Evolutionary conservation across 1,139 yeast species (phyloP).

Genomic region (Wickerhamiella infanticola): DNA sequence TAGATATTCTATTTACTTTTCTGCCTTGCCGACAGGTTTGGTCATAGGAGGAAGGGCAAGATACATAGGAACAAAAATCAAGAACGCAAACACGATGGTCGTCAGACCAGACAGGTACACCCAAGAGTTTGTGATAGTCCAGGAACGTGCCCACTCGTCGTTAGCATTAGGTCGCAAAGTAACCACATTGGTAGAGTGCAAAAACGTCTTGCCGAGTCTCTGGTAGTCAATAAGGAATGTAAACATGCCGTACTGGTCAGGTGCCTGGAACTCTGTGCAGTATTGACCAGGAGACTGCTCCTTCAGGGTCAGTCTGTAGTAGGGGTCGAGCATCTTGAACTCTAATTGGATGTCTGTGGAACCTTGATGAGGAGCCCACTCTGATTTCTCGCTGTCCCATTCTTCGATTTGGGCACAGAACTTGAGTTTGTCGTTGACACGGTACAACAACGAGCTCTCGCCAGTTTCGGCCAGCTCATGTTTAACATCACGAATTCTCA

Average conservation of each 20-base stretch:
- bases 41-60: constrained; percentile 25
- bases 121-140: constrained; percentile 91
- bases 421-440: constrained; percentile 42
- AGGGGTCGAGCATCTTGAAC: constrained; percentile 86
- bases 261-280: constrained; percentile 48
- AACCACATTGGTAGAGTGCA: constrained; percentile 52
- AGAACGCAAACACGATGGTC: constrained; percentile 61
- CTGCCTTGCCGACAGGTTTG: background rate
- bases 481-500: constrained; percentile 39
- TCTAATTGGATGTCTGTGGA: constrained; percentile 62
- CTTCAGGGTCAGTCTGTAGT: constrained; percentile 48
- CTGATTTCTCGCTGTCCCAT: constrained; percentile 34
- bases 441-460: constrained; percentile 31
- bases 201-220: constrained; percentile 60
- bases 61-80: constrained; percentile 54
- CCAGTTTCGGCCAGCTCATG: constrained; percentile 21
- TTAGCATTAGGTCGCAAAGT: constrained; percentile 90
- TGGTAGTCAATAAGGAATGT: constrained; percentile 69
- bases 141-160: constrained; percentile 86
- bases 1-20: constrained; percentile 1
- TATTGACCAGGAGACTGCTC: constrained; percentile 27
- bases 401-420: constrained; percentile 47
- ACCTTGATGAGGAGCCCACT: constrained; percentile 54
- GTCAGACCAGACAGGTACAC: constrained; percentile 62
- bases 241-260: constrained; percentile 96